phyloP scores from a whole-genome alignment of 2,329 filamentous ascomycete genomes.

The Neofusicoccum kwambonambiense region DNA sequence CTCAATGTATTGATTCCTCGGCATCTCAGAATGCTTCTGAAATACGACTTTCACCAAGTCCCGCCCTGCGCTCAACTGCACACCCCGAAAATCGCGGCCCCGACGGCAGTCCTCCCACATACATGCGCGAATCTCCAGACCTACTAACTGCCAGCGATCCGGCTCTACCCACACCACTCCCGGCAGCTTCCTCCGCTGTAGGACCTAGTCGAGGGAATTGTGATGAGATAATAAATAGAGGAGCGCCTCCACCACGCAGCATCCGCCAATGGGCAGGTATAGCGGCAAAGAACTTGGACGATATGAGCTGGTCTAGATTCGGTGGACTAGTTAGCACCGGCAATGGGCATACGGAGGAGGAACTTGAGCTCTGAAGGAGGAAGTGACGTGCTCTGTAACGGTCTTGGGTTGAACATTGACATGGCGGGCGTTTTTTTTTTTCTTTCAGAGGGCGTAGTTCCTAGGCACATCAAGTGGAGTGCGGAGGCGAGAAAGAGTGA shows the following conservation, averaged over 20 bases:
- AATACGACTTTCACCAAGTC: too few species aligned
- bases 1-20: background rate
- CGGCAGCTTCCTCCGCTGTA: background rate
- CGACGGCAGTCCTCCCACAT: too few species aligned
- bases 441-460: too few species aligned
- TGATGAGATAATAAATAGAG: background rate
- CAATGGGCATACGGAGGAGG: slow-evolving; percentile 43
- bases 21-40: too few species aligned
- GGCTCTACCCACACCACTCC: background rate
- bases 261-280: slow-evolving; percentile 6
- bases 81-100: background rate
- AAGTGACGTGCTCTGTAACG: background rate
- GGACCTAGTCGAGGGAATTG: background rate
- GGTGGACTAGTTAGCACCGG: slow-evolving; percentile 45
- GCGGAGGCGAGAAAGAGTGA: too few species aligned
- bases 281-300: slow-evolving; percentile 20
- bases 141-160: background rate
- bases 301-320: slow-evolving; percentile 43
- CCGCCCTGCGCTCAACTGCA: too few species aligned
- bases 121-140: background rate
- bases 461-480: too few species aligned
- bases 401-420: background rate
- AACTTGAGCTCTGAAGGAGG: slow-evolving; percentile 40
- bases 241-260: background rate
- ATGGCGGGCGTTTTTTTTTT: background rate